phyloP scores from a whole-genome alignment of 2,329 filamentous ascomycete species.

The Sclerotiophoma versabilis region DNA sequence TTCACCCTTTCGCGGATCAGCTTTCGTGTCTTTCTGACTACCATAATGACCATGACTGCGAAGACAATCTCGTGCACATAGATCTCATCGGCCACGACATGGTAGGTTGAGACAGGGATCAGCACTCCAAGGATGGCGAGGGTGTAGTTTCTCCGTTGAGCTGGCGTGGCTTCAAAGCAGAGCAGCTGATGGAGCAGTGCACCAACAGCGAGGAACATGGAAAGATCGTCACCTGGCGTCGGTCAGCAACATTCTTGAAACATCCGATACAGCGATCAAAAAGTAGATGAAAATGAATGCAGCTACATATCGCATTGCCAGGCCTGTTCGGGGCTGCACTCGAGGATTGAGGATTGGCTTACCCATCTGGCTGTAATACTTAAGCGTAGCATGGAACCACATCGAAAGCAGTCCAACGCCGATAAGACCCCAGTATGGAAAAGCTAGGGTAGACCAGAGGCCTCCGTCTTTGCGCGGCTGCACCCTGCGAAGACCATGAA shows the following conservation, averaged over 20 bases:
- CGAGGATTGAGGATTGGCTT: slow-evolving; percentile 16
- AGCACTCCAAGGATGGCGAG: slow-evolving; percentile 37
- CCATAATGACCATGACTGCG: slow-evolving; percentile 51
- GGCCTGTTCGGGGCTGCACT: too few relatives aligned
- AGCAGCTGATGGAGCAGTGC: slow-evolving; percentile 61
- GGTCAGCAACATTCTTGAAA: slow-evolving; percentile 4
- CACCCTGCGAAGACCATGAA: slow-evolving; percentile 42
- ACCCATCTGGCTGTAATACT: slow-evolving; percentile 58
- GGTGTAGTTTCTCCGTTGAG: slow-evolving; percentile 35
- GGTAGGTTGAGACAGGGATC: slow-evolving; percentile 46
- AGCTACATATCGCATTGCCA: too few relatives aligned
- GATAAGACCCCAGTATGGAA: slow-evolving; percentile 54
- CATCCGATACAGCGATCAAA: too few relatives aligned
- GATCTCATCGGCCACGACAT: slow-evolving; percentile 50
- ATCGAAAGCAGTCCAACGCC: slow-evolving; percentile 53
- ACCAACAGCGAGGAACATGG: slow-evolving; percentile 63
- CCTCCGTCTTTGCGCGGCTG: slow-evolving; percentile 34
- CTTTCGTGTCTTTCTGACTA: slow-evolving; percentile 39
- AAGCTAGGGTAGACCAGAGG: slow-evolving; percentile 41
- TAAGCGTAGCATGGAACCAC: slow-evolving; percentile 54
- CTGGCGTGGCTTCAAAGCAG: slow-evolving; percentile 47
- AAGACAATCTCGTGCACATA: slow-evolving; percentile 50
- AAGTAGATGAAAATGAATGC: too few relatives aligned
- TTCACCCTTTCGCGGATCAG: slow-evolving; percentile 39
- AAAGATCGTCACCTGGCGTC: slow-evolving; percentile 61